Base-by-base conservation (phyloP, 345 rosid species). In the Citrus unshiu region DNA sequence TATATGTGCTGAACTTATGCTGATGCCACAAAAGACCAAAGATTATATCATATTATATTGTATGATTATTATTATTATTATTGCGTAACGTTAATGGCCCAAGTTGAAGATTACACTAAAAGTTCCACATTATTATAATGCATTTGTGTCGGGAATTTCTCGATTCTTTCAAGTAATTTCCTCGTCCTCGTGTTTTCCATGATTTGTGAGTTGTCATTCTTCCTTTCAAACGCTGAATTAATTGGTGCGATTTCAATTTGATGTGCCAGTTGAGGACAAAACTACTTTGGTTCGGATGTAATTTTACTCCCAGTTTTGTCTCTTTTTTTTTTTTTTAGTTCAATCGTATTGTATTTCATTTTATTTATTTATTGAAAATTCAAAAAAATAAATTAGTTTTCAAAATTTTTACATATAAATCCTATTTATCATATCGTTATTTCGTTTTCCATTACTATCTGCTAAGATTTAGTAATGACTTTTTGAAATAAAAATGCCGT, bases 121-220 rank as follows among this genome's bases (percentile, higher is more conserved):
- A 76, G 72, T 51, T 76, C 5, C 19, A 21, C 39, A 24, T 57
- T 9, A 77, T 68, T 46, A 46, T 43, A 40, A 40, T 27, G 19
- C 13, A 16, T 1, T 54, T 40, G 3, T 77, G 74, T 69, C 74
- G 58, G 81, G 80, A 69, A 70, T 60, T 78, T 60, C 51, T 37
- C 32, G 32, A 25, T 4, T 12, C 25, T 61, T 63, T 56, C 46
- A 35, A 35, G 16, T 8, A 39, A 40, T 59, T 70, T 70, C 30
- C 29, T 70, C 6, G 34, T 68, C 72, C 78, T 76, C 24, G 64
- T 76, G 62, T 51, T n/a, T 49, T 22, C 72, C 19, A 10, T 34
- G 56, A 56, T 75, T 19, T 46, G 51, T 12, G 51, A 46, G 14
- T 46, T 46, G 51, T 46, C 51, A 46, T 13, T 46, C 51, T 12